Conservation (phyloP, 2,329 filamentous ascomycete genomes). For the Neopestalotiopsis clavispora region DNA sequence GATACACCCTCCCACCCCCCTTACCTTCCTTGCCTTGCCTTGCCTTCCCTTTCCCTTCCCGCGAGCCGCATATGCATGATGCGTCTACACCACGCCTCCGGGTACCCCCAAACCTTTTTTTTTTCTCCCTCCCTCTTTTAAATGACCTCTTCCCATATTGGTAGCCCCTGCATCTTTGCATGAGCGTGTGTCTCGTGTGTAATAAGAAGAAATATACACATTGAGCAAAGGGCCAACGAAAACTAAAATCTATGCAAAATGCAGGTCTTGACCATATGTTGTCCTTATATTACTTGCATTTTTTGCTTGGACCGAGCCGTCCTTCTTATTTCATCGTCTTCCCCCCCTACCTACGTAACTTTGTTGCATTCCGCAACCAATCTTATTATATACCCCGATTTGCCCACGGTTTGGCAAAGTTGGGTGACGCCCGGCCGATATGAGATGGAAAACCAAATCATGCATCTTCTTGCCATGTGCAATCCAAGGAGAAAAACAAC, state of each 20-base stretch:
- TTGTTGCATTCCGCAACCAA: not conserved
- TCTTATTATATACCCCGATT: not conserved
- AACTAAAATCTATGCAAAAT: not conserved
- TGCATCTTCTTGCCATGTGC: not conserved
- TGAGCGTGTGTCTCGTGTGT: slow-evolving; percentile 1
- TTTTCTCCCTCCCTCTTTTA: too few species aligned
- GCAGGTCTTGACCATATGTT: not conserved
- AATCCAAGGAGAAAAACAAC: not conserved
- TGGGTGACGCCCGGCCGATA: not conserved
- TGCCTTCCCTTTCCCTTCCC: not conserved
- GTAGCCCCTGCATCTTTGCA: not conserved
- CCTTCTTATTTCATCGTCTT: not conserved
- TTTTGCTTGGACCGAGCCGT: not conserved
- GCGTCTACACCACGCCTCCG: not conserved
- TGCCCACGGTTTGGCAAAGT: not conserved
- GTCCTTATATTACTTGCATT: not conserved
- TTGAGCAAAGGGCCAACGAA: not conserved
- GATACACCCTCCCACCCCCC: not conserved
- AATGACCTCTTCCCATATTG: not conserved
- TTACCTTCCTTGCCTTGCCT: slow-evolving; percentile 4
- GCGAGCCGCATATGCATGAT: slow-evolving; percentile 5
- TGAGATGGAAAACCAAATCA: not conserved
- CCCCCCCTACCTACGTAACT: not conserved
- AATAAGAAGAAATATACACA: not conserved
- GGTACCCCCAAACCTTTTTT: not conserved